Percentiles rank a stretch among this genome's conserved stretches.
Evolutionary conservation across 768 basidiomycete species (phyloP).

Genomic region (Lactifluus subvellereus): DNA sequence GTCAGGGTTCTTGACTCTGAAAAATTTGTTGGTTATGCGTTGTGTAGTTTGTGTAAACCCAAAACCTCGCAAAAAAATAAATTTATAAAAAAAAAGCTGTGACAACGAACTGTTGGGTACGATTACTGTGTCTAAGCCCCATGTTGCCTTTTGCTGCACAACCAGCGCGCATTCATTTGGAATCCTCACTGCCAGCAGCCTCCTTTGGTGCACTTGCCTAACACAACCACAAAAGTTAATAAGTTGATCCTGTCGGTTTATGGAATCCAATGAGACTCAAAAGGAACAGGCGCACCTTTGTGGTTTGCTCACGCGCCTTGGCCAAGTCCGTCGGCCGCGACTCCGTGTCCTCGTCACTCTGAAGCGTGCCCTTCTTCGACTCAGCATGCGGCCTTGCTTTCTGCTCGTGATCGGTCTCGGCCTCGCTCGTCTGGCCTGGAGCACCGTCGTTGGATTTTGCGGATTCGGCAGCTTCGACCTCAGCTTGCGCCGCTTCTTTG

Average conservation of each 20-base stretch:
- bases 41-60: not conserved
- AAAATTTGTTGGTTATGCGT: no score
- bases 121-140: constrained; percentile 6
- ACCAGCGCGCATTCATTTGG: not conserved
- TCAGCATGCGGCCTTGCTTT: constrained; percentile 24
- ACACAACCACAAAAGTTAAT: not conserved
- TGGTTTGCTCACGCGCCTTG: constrained; percentile 22
- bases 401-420: constrained; percentile 26
- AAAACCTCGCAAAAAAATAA: not conserved
- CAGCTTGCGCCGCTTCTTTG: constrained; percentile 27
- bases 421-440: constrained; percentile 25
- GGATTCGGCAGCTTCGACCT: constrained; percentile 22
- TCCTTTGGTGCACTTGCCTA: constrained; percentile 12
- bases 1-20: no score
- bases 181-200: not conserved
- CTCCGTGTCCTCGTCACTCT: constrained; percentile 18
- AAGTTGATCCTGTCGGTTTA: not conserved
- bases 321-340: constrained; percentile 22
- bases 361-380: constrained; percentile 23
- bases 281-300: constrained; percentile 6
- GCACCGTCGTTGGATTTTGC: constrained; percentile 19
- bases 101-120: not conserved
- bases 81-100: not conserved
- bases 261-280: not conserved
- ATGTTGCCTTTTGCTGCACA: not conserved